Evolutionary conservation across 805 yeast genomes (phyloP), one percentile per base, ranked within the genome.

Genomic region (Spathaspora gorwiae): DNA sequence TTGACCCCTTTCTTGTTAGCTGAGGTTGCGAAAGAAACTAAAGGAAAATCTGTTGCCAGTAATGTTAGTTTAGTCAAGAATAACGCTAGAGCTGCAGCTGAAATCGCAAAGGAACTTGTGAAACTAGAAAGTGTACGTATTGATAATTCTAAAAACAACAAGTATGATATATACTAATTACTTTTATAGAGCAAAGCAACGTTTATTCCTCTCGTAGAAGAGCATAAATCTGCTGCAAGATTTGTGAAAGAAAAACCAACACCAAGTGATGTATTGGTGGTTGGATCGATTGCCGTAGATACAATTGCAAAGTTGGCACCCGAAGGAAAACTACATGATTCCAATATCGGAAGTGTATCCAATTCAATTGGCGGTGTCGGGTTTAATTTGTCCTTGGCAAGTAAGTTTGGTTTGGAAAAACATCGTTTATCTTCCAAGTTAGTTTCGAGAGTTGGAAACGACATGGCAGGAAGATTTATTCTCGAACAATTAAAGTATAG

Each of bases 351-450:
- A 0, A 57, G 54, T 0, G 72, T 79, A 6, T 54, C 62, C 1
- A 72, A 81, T 2, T 70, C 84, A 0, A 59, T 87, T 7, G 97
- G 96, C 1, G 97, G 96, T 1, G 96, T 89, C 2, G 97, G 89
- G 0, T 82, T 77, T 59, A 89, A 90, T 54, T 81, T 89, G 12
- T 81, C 87, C 0, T 55, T 77, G n/a, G 92, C 94, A 0, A 70
- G 84, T 3, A 55, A 62, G 14, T 75, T 70, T 47, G 15, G 40
- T 33, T 15, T 42, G 45, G 29, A 31, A n/a, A 29, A 11, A 36
- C 19, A 35, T 40, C 26, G 10, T 10, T 29, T 36, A 9, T 45
- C 45, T 14, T 52, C 67, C 1, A 65, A 76, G 19, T 70, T 87
- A 30, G 62, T 88, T 0, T 79, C 90, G 0, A 70, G 75, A 5